Evolutionary conservation across 306 rosid genomes (phyloP).

Genomic region (Delonix regia): DNA sequence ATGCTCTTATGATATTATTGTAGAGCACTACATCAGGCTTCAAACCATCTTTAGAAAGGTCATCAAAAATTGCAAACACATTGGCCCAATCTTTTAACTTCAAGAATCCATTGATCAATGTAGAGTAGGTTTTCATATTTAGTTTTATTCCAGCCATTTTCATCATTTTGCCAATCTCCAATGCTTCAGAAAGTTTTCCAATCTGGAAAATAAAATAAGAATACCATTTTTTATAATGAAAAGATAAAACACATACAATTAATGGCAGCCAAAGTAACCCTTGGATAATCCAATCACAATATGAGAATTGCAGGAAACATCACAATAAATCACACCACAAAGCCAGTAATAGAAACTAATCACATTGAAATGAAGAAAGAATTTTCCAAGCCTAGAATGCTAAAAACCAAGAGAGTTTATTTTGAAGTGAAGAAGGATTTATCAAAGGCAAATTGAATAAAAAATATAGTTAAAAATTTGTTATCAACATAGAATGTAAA

Average conservation of each 20-base stretch:
- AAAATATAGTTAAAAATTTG: too few species aligned
- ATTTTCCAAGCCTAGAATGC: too few species aligned
- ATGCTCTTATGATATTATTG: conserved; percentile 81
- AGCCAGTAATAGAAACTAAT: too few species aligned
- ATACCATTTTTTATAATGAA: background rate
- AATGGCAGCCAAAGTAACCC: background rate
- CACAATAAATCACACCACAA: background rate
- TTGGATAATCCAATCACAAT: background rate
- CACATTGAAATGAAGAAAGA: too few species aligned
- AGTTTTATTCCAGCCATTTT: conserved; percentile 74
- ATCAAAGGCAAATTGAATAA: too few species aligned
- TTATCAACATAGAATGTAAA: too few species aligned
- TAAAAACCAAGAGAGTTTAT: too few species aligned
- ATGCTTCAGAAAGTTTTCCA: conserved; percentile 88
- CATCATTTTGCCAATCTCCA: conserved; percentile 81
- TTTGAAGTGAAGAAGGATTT: too few species aligned
- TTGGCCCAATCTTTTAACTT: conserved; percentile 98
- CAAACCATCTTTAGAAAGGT: conserved; percentile 74
- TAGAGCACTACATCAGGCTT: conserved; percentile 89
- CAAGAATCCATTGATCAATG: conserved; percentile 87
- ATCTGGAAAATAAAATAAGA: conserved; percentile 55
- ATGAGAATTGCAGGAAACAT: background rate
- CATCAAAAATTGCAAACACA: conserved; percentile 86
- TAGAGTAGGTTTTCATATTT: conserved; percentile 94
- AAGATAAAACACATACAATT: conserved; percentile 15